Conservation (phyloP, 2,329 filamentous ascomycete genomes). For the Alternaria alternata region DNA sequence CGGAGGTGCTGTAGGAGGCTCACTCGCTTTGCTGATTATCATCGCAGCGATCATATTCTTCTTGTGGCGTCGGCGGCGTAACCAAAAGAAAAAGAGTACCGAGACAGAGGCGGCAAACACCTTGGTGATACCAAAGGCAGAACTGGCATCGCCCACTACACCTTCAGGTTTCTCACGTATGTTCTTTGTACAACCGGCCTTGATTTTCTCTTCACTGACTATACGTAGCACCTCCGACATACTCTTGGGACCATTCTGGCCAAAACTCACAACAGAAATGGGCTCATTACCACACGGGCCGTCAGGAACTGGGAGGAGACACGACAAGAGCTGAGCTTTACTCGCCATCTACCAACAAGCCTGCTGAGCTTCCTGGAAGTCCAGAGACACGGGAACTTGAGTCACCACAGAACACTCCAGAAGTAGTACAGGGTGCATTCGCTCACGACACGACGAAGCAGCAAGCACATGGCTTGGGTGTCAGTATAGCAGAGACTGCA, state of each 20-base stretch:
- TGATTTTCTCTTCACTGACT: not conserved
- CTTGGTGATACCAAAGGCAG: not conserved
- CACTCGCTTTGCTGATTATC: not conserved
- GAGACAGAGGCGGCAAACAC: not conserved
- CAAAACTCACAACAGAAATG: not conserved
- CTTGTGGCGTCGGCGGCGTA: not conserved
- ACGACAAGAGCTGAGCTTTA: not conserved
- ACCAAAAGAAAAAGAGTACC: not conserved
- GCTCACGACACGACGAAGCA: not conserved
- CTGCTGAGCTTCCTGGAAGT: not conserved
- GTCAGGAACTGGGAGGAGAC: not conserved
- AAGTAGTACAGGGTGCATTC: not conserved
- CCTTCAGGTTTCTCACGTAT: not conserved
- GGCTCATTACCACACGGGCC: not conserved
- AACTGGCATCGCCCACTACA: not conserved
- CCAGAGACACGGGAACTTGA: not conserved
- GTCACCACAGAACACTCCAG: not conserved
- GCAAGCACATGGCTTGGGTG: not conserved
- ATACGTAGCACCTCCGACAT: not conserved
- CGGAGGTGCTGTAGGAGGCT: not conserved
- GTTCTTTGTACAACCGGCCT: not conserved
- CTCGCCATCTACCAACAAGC: not conserved
- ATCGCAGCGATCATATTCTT: not conserved
- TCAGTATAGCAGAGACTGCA: not conserved
- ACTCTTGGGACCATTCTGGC: not conserved